Percentiles rank a stretch among this genome's conserved stretches.
Evolutionary conservation across 2,329 filamentous ascomycete genomes (phyloP).

Genomic region (Calonectria honghensis): DNA sequence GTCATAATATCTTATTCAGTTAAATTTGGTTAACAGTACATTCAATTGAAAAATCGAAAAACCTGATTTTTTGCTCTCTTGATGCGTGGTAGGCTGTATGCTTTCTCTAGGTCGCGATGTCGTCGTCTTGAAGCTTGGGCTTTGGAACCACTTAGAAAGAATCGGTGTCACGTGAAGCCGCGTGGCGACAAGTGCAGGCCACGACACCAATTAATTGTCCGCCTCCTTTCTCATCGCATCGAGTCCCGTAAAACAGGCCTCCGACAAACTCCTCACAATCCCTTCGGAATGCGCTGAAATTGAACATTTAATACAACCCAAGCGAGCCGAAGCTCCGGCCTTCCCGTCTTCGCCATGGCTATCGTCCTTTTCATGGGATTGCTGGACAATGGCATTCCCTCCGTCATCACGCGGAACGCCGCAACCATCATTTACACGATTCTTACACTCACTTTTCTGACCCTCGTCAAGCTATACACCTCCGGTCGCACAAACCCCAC

Average conservation of each 20-base stretch:
- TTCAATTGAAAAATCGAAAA: neutral
- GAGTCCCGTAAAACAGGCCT: constrained; percentile 25
- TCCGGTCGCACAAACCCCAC: constrained; percentile 83
- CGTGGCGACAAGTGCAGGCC: constrained; percentile 36
- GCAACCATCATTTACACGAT: constrained; percentile 64
- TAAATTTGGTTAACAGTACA: constrained; percentile 1
- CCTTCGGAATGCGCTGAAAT: constrained; percentile 44
- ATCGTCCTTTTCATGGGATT: constrained; percentile 70
- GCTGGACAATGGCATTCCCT: constrained; percentile 69
- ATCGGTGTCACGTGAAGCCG: constrained; percentile 39
- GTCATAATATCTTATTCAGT: constrained; percentile 14
- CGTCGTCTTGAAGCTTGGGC: neutral
- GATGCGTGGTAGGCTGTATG: neutral
- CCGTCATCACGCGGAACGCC: constrained; percentile 67
- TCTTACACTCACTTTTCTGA: constrained; percentile 62
- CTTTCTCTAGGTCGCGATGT: neutral
- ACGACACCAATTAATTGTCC: constrained; percentile 28
- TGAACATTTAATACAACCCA: neutral
- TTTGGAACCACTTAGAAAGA: neutral
- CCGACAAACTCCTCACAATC: constrained; percentile 9
- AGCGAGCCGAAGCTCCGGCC: constrained; percentile 28
- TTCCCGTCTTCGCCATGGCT: constrained; percentile 65
- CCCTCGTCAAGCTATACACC: constrained; percentile 82
- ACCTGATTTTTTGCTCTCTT: neutral
- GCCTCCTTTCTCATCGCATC: constrained; percentile 15